Conservation (phyloP, 352 stramenopile genomes). For the Pythium myriotylum region DNA sequence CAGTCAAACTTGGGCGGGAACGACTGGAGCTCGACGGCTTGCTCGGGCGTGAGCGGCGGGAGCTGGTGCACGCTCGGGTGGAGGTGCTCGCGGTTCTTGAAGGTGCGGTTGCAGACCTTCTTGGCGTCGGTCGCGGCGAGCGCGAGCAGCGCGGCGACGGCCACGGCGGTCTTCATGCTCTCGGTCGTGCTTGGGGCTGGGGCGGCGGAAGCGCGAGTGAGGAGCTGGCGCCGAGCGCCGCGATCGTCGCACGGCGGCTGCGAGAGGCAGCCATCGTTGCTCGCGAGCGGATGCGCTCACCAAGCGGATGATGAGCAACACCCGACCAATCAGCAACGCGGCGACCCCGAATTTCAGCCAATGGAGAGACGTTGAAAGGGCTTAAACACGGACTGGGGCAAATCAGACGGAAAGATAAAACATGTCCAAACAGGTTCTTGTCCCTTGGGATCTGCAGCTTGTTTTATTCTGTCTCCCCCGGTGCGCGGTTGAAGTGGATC, state of each 20-base stretch:
- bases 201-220: constrained; percentile 17
- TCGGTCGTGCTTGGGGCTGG: neutral
- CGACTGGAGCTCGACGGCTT: constrained; percentile 41
- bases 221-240: neutral
- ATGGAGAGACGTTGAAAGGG: constrained; percentile 9
- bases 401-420: too few relatives aligned
- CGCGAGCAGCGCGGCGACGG: constrained; percentile 18
- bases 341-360: constrained; percentile 6
- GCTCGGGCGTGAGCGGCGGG: constrained; percentile 31
- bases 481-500: constrained; percentile 27
- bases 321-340: constrained; percentile 11
- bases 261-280: constrained; percentile 3
- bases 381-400: neutral
- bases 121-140: constrained; percentile 29
- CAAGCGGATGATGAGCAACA: constrained; percentile 10
- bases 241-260: constrained; percentile 12
- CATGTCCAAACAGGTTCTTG: too few relatives aligned
- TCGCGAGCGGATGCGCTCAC: constrained; percentile 4
- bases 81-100: constrained; percentile 45
- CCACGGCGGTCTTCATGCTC: constrained; percentile 7
- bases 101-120: constrained; percentile 53
- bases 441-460: too few relatives aligned
- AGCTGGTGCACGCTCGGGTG: constrained; percentile 39
- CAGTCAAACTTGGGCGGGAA: constrained; percentile 83
- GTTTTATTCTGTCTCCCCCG: constrained; percentile 15